Evolutionary conservation across 2,329 filamentous ascomycete genomes (phyloP), one percentile per base, ranked within the genome.

Genomic region (Cephalotrichum gorgonifer): DNA sequence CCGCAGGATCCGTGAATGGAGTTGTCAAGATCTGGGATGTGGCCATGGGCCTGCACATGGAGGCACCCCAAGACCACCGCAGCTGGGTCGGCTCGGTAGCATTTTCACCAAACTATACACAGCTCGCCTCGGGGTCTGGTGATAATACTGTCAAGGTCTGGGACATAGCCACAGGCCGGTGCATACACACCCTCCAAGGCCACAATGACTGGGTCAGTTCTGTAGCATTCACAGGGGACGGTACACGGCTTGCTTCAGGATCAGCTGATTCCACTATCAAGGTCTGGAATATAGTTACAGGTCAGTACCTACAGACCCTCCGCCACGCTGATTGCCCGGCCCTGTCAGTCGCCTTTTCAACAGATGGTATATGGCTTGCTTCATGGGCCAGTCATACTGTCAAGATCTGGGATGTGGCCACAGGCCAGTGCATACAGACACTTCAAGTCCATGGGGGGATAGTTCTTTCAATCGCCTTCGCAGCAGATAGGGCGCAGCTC

Each of bases 301-400:
- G 47, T 22, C 15, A n/a, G 15, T 4, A 20, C n/a, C 14, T 46
- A 15, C 41, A 28, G 22, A 20, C 42, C 17, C 12, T 28, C 20
- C 11, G 41, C 14, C 14, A 15, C 44, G 31, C 17, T 7, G 43
- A 15, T 11, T 1, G 22, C 25, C 2, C 5, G 9, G 43, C 50
- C 27, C 6, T 12, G 0, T 56, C 52, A 22, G 48, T 57, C 8
- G 52, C 46, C 8, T 54, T 55, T 44, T 52, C 54, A 11, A 30
- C 31, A 2, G 49, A 55, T 44, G 33, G 35, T 11, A 12, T 2
- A 26, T 25, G 17, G 31, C 30, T 51, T 6, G 38, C 38, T 23
- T 49, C 41, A 12, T 39, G 15, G n/a, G 44, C 47, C 6, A 9
- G 14, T 47, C 43, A 41, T 54, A 22, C 30, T 57, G 49, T 51